Evolutionary conservation across 2,329 filamentous ascomycete genomes (phyloP).

Genomic region (Trematosphaeria pertusa): DNA sequence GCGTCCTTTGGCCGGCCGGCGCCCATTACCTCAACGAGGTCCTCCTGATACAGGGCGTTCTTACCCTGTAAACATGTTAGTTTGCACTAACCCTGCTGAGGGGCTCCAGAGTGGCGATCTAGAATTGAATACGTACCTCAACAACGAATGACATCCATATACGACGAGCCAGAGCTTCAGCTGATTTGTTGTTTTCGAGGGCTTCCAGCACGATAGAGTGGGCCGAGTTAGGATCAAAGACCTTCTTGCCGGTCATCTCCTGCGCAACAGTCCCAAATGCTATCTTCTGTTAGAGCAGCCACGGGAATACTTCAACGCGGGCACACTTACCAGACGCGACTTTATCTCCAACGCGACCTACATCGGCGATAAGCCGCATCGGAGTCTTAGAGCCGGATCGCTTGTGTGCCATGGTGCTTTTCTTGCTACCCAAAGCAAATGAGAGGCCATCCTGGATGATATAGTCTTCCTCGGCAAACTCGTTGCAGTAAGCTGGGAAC

Average conservation of each 20-base stretch:
- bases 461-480: constrained; percentile 92
- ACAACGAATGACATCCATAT: constrained; percentile 99
- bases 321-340: too few relatives aligned
- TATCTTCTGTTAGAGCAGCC: not conserved
- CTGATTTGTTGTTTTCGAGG: constrained; percentile 80
- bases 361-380: constrained; percentile 74
- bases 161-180: constrained; percentile 90
- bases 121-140: too few relatives aligned
- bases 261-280: constrained; percentile 92
- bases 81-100: too few relatives aligned
- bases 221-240: constrained; percentile 90
- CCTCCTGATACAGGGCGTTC: constrained; percentile 78
- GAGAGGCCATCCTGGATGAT: constrained; percentile 79
- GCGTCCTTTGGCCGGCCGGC: constrained; percentile 75
- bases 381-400: constrained; percentile 73
- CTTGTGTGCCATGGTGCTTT: constrained; percentile 53
- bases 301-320: not conserved
- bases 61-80: too few relatives aligned
- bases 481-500: constrained; percentile 90
- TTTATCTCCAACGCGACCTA: constrained; percentile 85
- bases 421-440: constrained; percentile 67
- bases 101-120: too few relatives aligned
- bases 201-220: constrained; percentile 91
- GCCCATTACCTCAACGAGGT: constrained; percentile 88
- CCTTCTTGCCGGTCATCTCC: constrained; percentile 93